Conservation (phyloP, 768 basidiomycete species). For the Hygrocybe coccinea region DNA sequence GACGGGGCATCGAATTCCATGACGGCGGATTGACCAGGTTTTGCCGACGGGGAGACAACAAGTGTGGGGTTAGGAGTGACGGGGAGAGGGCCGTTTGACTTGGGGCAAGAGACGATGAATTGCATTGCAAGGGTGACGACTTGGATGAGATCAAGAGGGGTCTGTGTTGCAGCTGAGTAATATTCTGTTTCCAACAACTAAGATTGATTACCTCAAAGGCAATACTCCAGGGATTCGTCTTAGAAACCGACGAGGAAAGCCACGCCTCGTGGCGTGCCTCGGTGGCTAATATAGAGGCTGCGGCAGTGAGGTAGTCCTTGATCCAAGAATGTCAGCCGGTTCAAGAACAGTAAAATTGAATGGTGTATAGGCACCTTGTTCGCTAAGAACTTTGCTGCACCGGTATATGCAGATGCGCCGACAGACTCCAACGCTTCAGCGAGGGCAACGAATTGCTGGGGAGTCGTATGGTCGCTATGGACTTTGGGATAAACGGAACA, state of each 20-base stretch:
- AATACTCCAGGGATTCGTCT: conserved; percentile 42
- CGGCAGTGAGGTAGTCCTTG: conserved; percentile 45
- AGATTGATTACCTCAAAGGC: conserved; percentile 35
- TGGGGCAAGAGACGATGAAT: conserved; percentile 48
- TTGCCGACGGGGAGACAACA: conserved; percentile 11
- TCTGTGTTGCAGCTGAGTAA: conserved; percentile 9
- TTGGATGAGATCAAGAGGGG: conserved; percentile 37
- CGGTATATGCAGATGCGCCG: conserved; percentile 54
- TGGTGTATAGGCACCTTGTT: conserved; percentile 16
- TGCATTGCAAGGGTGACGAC: conserved; percentile 43
- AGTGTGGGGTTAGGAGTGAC: conserved; percentile 46
- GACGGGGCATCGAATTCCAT: conserved; percentile 20
- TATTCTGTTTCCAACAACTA: not conserved
- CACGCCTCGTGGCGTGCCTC: conserved; percentile 53
- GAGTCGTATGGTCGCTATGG: conserved; percentile 42
- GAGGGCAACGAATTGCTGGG: conserved; percentile 39
- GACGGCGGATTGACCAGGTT: conserved; percentile 26
- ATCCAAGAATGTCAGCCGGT: not conserved
- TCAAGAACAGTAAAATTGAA: not conserved
- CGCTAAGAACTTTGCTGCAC: conserved; percentile 42
- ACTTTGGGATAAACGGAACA: too few species aligned
- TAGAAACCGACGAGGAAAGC: conserved; percentile 39
- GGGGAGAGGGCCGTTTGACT: conserved; percentile 44
- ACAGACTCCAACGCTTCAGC: conserved; percentile 51
- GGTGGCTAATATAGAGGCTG: conserved; percentile 54